These are phyloP conservation scores for Bryum argenteum DNA, from an alignment of 225 moss, liverwort and hornwort species.

Conservation along the genomic window DNA sequence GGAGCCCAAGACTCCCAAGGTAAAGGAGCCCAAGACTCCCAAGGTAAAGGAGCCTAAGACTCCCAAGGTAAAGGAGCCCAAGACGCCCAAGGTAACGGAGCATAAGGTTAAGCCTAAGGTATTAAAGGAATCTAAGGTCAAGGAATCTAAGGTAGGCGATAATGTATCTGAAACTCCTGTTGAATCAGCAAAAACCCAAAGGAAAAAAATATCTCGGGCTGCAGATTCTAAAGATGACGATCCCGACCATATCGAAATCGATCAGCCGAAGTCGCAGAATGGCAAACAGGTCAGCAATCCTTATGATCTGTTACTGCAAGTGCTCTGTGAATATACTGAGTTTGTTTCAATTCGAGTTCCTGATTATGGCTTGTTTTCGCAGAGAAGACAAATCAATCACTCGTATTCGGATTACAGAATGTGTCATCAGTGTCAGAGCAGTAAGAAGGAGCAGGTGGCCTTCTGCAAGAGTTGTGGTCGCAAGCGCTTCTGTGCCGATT, in stretches of 20 bases:
- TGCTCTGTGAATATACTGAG: neutral
- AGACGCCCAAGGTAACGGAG: too few species aligned
- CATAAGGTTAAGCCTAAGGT: neutral
- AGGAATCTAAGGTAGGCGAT: conserved; percentile 28
- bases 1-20: conserved; percentile 8
- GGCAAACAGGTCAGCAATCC: conserved; percentile 42
- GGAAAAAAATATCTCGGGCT: conserved; percentile 38
- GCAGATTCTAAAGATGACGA: conserved; percentile 51
- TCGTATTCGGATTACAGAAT: conserved; percentile 50
- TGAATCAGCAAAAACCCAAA: conserved; percentile 36
- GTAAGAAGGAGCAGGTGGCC: conserved; percentile 69
- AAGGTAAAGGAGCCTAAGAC: too few species aligned
- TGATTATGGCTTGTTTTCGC: conserved; percentile 12
- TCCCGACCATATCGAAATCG: conserved; percentile 26
- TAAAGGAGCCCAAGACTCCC: neutral
- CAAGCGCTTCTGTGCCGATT: conserved; percentile 85
- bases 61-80: too few species aligned
- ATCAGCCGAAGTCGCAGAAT: conserved; percentile 27
- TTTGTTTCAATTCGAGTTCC: neutral
- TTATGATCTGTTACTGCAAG: neutral
- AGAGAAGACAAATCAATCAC: conserved; percentile 6
- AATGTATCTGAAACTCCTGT: conserved; percentile 25
- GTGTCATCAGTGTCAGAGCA: conserved; percentile 97
- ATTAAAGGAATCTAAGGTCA: conserved; percentile 33
- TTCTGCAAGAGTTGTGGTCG: conserved; percentile 70